Conservation (phyloP, 768 basidiomycete species). For the Lactarius psammicola region DNA sequence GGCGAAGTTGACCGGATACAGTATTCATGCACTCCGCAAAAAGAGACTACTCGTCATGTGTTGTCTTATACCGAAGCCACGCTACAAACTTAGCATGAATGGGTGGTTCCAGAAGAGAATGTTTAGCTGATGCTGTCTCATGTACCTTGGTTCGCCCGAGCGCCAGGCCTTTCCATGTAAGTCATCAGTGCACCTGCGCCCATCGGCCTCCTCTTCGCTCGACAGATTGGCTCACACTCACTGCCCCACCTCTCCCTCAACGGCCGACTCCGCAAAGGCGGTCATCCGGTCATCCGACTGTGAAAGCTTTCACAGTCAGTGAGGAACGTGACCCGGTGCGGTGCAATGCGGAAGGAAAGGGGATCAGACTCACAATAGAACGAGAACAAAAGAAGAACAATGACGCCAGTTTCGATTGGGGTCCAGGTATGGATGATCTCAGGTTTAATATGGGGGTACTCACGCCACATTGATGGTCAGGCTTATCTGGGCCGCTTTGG, state of each 20-base stretch:
- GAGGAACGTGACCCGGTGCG: not conserved
- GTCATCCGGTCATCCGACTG: not conserved
- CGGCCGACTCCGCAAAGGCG: too few relatives aligned
- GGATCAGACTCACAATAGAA: not conserved
- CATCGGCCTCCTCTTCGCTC: not conserved
- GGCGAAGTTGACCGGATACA: too few relatives aligned
- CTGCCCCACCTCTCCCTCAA: not conserved
- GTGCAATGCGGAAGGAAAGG: not conserved
- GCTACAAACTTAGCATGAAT: too few relatives aligned
- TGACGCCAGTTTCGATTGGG: not conserved
- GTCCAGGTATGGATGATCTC: not conserved
- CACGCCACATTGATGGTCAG: not conserved
- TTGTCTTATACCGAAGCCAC: too few relatives aligned
- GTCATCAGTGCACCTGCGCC: not conserved
- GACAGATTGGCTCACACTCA: not conserved
- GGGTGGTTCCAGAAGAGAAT: too few relatives aligned
- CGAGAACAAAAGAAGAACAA: not conserved
- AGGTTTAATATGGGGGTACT: not conserved
- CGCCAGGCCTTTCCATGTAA: too few relatives aligned
- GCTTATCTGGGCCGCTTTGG: not conserved
- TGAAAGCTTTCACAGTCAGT: not conserved
- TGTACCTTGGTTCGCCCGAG: too few relatives aligned
- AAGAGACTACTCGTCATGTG: too few relatives aligned
- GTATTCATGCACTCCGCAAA: too few relatives aligned
- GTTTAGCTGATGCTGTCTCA: too few relatives aligned